Base-by-base conservation (phyloP, 805 yeast species). In the Maudiozyma turicensis region DNA sequence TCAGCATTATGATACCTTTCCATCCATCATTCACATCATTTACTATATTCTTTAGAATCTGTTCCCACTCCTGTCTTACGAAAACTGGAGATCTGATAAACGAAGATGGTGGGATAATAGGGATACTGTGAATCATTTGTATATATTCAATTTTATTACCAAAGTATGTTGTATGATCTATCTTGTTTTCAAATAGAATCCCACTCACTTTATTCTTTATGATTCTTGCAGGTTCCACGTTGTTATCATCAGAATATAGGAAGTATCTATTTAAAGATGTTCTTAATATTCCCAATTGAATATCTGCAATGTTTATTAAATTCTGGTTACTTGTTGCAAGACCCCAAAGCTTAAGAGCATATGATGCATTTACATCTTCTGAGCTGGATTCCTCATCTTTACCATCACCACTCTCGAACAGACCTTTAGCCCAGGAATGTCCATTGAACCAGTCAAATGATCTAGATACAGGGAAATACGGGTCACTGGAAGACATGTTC, bases 61-160 rank as follows among this genome's bases (percentile, higher is more conserved):
- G 71, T 11, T 73, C 70, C 86, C 86, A 83, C 64, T 83, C 89
- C 59, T 83, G 78, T 54, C 66, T 57, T 3, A 77, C 84, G 66
- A 80, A 84, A 4, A 61, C 61, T 5, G 76, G 72, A 1, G 69
- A 63, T 57, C 89, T 70, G 14, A 82, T 72, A 56, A 74, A 81
- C 0, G 84, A 43, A 5, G 87, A 80, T 8, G 80, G 68, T 2
- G 88, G 81, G 0, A 87, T 81, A 13, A 83, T 73, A 15, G 91
- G 93, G 34, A 84, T 69, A 73, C 85, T 84, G 61, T 84, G 90
- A 45, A 84, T 84, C 65, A 87, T 86, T 57, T 84, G 90, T 45
- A 84, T 80, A 70, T 80, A 84, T 58, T 84, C 85, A 6, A 77
- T 63, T n/a, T 83, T 79, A 49, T 78, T 73, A 14, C 90, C 90